phyloP scores from a whole-genome alignment of 2,329 filamentous ascomycete genomes.

The Ambrosiella cleistominuta region DNA sequence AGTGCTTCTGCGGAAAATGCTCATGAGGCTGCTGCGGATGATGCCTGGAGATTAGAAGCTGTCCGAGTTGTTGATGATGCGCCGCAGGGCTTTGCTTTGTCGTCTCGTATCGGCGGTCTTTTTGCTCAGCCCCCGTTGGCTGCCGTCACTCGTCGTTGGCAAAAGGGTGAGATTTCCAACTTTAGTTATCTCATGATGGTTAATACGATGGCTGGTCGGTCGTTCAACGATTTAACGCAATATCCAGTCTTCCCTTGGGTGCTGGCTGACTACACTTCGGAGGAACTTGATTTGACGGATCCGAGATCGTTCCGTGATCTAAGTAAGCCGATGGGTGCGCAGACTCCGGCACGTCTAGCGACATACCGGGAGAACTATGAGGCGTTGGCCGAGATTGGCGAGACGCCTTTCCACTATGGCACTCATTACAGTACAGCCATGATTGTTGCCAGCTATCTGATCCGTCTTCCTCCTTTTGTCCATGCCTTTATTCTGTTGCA shows the following conservation, averaged over 20 bases:
- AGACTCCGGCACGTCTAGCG: constrained; percentile 55
- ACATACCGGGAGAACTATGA: constrained; percentile 74
- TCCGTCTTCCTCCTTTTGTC: constrained; percentile 87
- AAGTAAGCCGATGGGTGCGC: constrained; percentile 90
- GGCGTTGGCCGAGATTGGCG: constrained; percentile 79
- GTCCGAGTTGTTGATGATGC: constrained; percentile 36
- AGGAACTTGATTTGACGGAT: constrained; percentile 73
- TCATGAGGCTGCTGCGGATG: constrained; percentile 32
- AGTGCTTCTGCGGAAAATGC: constrained; percentile 49
- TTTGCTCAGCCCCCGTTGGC: constrained; percentile 63
- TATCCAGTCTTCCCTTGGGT: constrained; percentile 98
- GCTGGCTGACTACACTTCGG: constrained; percentile 84
- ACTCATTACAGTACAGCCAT: constrained; percentile 98
- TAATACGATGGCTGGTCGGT: constrained; percentile 91
- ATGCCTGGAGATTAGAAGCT: constrained; percentile 80
- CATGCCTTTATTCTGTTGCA: constrained; percentile 89
- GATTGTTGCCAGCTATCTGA: constrained; percentile 94
- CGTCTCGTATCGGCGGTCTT: constrained; percentile 55
- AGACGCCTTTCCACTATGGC: constrained; percentile 88
- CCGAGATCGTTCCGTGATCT: constrained; percentile 77
- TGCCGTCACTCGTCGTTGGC: constrained; percentile 65
- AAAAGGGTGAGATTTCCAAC: constrained; percentile 88
- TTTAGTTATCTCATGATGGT: constrained; percentile 98
- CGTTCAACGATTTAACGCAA: constrained; percentile 95
- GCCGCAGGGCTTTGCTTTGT: constrained; percentile 28